Conservation (phyloP, 495 filamentous ascomycete species). For the Lasiosphaeria hispida region DNA sequence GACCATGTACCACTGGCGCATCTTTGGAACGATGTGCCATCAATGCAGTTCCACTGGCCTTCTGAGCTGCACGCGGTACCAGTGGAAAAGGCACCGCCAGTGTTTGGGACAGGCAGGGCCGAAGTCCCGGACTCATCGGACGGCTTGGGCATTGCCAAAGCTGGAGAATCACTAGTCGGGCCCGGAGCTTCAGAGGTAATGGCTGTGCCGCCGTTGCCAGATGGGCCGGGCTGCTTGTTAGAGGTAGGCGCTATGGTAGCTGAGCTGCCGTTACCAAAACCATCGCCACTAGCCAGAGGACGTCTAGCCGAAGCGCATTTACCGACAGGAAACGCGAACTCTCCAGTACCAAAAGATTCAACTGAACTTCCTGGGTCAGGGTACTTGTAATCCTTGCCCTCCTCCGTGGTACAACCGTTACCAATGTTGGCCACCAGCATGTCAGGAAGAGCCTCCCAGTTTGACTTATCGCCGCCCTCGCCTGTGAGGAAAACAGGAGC, state of each 20-base stretch:
- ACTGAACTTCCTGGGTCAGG: conserved; percentile 57
- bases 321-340: conserved; percentile 13
- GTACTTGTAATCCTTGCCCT: conserved; percentile 46
- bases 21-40: conserved; percentile 40
- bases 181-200: too few species aligned
- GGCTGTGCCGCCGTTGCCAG: too few species aligned
- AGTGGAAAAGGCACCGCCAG: conserved; percentile 21
- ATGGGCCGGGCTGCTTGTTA: too few species aligned
- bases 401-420: conserved; percentile 52
- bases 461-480: conserved; percentile 44
- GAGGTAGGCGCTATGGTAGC: neutral
- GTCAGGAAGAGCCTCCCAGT: conserved; percentile 62
- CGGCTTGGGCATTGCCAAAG: neutral
- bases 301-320: conserved; percentile 19
- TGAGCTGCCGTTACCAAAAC: neutral
- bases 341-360: conserved; percentile 37
- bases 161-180: neutral
- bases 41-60: conserved; percentile 47
- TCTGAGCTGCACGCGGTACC: conserved; percentile 39
- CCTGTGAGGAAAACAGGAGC: conserved; percentile 65
- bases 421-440: conserved; percentile 83
- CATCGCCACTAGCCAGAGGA: neutral
- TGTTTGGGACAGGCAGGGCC: conserved; percentile 14
- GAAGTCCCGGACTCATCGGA: neutral
- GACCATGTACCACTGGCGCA: conserved; percentile 45